phyloP scores from a whole-genome alignment of 2,329 filamentous ascomycete genomes.

The Elsinoe perseae region DNA sequence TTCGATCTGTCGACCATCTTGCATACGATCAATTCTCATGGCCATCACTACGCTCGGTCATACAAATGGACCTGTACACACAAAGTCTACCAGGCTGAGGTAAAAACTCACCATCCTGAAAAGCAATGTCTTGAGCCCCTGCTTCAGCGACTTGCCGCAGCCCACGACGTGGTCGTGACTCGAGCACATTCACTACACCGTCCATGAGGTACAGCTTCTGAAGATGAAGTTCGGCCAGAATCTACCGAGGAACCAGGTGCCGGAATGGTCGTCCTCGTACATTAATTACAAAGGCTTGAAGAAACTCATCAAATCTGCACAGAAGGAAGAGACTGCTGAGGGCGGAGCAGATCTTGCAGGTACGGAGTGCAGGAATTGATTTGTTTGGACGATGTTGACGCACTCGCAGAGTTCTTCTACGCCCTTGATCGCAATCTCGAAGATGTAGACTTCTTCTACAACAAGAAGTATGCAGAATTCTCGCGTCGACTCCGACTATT shows the following conservation, averaged over 20 bases:
- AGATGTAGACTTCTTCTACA: conserved; percentile 94
- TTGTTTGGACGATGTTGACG: conserved; percentile 22
- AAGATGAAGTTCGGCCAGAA: conserved; percentile 46
- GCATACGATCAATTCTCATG: conserved; percentile 1
- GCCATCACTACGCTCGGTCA: background rate
- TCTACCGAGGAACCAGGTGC: conserved; percentile 73
- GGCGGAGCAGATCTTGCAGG: conserved; percentile 82
- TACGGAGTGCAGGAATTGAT: conserved; percentile 35
- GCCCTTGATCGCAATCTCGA: conserved; percentile 94
- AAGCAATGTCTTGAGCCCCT: background rate
- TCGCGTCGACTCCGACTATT: conserved; percentile 77
- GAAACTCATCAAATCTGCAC: conserved; percentile 81
- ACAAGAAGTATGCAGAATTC: conserved; percentile 84
- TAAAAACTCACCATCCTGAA: background rate
- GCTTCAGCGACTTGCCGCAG: background rate
- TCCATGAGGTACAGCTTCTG: background rate
- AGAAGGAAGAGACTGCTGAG: conserved; percentile 54
- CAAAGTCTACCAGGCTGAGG: background rate
- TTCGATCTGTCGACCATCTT: background rate
- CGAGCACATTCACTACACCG: background rate
- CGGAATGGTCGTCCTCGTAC: conserved; percentile 76
- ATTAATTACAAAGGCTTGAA: conserved; percentile 91
- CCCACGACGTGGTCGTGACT: background rate
- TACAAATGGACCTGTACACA: background rate
- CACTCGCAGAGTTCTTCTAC: conserved; percentile 79